Conservation (phyloP, 495 filamentous ascomycete species). For the Xylaria acuta region DNA sequence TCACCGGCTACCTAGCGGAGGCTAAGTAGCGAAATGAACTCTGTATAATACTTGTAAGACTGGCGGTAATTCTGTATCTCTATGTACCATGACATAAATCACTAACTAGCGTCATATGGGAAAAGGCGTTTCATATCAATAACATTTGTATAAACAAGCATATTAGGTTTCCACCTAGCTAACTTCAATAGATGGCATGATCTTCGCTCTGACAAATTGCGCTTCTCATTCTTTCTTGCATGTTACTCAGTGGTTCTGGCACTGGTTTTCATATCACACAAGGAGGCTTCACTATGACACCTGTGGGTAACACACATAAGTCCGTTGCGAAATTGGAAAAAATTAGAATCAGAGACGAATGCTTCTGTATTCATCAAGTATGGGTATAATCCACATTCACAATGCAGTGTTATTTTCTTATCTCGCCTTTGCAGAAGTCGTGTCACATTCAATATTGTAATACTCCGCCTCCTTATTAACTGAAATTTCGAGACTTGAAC, state of each 20-base stretch:
- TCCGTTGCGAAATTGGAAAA: neutral
- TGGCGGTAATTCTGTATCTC: neutral
- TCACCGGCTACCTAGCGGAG: neutral
- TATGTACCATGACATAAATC: neutral
- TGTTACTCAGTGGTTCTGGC: neutral
- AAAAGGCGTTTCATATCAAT: neutral
- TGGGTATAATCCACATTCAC: conserved; percentile 11
- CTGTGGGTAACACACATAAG: neutral
- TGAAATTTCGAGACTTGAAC: neutral
- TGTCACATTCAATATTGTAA: neutral
- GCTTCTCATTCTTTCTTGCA: neutral
- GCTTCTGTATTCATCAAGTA: neutral
- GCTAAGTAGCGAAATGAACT: neutral
- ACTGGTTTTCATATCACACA: neutral
- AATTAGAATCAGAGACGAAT: neutral
- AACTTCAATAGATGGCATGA: neutral
- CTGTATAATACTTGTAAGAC: conserved; percentile 12
- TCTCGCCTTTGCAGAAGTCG: neutral
- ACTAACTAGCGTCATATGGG: neutral
- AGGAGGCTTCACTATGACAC: neutral
- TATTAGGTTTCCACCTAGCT: neutral
- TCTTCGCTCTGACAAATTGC: neutral
- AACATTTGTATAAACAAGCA: neutral
- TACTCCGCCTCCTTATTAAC: neutral
- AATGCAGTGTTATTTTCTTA: neutral